Evolutionary conservation across 257 asterid species (phyloP), one percentile per base, ranked within the genome.

Genomic region (Henckelia pumila): DNA sequence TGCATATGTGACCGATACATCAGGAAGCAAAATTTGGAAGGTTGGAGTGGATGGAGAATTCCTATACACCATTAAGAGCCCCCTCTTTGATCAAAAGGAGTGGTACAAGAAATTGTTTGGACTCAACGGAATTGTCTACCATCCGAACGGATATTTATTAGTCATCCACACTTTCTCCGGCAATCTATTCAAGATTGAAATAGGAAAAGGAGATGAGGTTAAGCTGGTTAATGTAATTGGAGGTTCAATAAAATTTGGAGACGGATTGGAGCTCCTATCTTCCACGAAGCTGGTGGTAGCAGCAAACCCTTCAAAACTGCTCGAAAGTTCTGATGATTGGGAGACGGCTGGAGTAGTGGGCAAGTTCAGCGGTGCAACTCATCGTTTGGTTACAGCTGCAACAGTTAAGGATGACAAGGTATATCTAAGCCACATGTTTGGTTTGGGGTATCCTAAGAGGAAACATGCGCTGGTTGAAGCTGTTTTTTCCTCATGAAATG

Each of bases 381-480:
- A 94, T 69, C 95, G 99, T 24, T 5, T 91, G 37, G 81, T 78
- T 23, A 84, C 97, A 0, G 87, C 96, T 0, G 89, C 96, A 6
- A 81, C 87, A 0, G 91, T 85, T 70, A 91, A 94, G 82, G 96
- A 91, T 25, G 96, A 81, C 9, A 91, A 83, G 79, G 89, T 82
- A 35, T 94, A 94, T 57, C 37, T 94, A 37, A 91, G 79, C 72
- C 99, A 91, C 67, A 8, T 94, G n/a, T 17, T 91, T 73, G 97
- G 97, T 23, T 70, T 94, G 75, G 99, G 99, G 26, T 94, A 86
- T 59, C 96, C 99, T 13, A 85, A 71, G 77, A 88, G 69, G 77
- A 91, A 87, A 70, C 99, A 94, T 79, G 70, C 87, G 40, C 88
- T 94, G 21, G 67, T 82, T 67, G 96, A 94, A 78, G 96, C 96